Percentiles rank a stretch among this genome's conserved stretches.
phyloP scores from a whole-genome alignment of 2,329 filamentous ascomycete species.

The Pseudocercospora macadamiae region DNA sequence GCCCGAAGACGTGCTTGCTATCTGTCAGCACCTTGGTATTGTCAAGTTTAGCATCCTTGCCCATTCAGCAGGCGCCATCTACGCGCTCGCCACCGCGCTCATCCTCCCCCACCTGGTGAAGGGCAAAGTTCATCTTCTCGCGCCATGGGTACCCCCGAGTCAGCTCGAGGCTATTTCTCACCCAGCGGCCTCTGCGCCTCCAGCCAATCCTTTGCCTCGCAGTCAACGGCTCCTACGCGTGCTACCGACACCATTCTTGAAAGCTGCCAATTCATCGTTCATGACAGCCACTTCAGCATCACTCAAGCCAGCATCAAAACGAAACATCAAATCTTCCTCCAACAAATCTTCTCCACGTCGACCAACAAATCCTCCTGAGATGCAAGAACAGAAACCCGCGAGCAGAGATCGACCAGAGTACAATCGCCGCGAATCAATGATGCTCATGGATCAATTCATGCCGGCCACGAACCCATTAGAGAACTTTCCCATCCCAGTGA shows the following conservation, averaged over 20 bases:
- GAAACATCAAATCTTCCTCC: slow-evolving; percentile 21
- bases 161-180: slow-evolving; percentile 75
- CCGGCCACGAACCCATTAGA: slow-evolving; percentile 41
- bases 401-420: slow-evolving; percentile 33
- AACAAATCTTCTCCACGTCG: slow-evolving; percentile 23
- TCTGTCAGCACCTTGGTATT: slow-evolving; percentile 89
- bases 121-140: slow-evolving; percentile 88
- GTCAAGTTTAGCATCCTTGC: slow-evolving; percentile 95
- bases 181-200: slow-evolving; percentile 58
- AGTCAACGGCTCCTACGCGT: slow-evolving; percentile 89
- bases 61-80: slow-evolving; percentile 96
- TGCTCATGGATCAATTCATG: slow-evolving; percentile 53
- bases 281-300: slow-evolving; percentile 81
- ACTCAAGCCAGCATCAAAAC: slow-evolving; percentile 37
- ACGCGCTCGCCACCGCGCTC: slow-evolving; percentile 90
- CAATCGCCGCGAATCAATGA: slow-evolving; percentile 49
- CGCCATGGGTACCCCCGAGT: slow-evolving; percentile 95
- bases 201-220: slow-evolving; percentile 83
- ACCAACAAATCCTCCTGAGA: slow-evolving; percentile 17
- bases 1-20: slow-evolving; percentile 92
- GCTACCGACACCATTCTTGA: slow-evolving; percentile 85
- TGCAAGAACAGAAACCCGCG: slow-evolving; percentile 29
- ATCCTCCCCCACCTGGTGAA: slow-evolving; percentile 96
- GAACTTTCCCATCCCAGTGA: slow-evolving; percentile 33
- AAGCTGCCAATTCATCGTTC: slow-evolving; percentile 93